Evolutionary conservation across 345 rosid genomes (phyloP), one percentile per base, ranked within the genome.

Genomic region (Pseudoturritis turrita): DNA sequence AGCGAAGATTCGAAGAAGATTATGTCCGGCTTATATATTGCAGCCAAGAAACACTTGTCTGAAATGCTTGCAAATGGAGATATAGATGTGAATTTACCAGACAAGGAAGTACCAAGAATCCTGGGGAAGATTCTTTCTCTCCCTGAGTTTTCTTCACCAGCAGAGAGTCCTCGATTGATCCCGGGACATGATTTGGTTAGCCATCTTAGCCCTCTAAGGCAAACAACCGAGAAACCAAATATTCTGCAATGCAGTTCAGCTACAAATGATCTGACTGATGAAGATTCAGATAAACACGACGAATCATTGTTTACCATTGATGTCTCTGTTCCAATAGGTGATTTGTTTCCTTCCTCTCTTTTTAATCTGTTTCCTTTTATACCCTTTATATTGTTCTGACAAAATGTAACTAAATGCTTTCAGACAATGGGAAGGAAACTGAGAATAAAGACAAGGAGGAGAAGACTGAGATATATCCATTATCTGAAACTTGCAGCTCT

Each of bases 1-100:
- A 57, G 66, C 49, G 77, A 89, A 22, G 79, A 72, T 69, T 78
- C 79, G 66, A 79, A 84, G 75, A 81, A 74, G 76, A 78, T 81
- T 61, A 77, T 78, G 79, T 81, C 98, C 7, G 82, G 82, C 62
- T 84, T 96, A 69, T 96, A 96, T 49, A 60, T 83, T 29, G 97
- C 90, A 81, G 99, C 99, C 61, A 96, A 78, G 86, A 96, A 84
- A 77, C 99, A 92, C 77, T 93, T 96, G 36, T 86, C 91, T 15
- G 97, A 88, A 67, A 85, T 88, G 90, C 84, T 96, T 67, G 83
- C 79, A 40, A 82, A 64, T 62, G 96, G 87, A 60, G 83, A 79
- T 61, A 85, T 75, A 55, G 78, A 71, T 74, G 74, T 53, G 46
- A 82, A 66, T 68, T 71, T 74, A 80, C 87, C 96, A 60, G 79